phyloP scores from a whole-genome alignment of 108 stramenopile species.

The Skeletonema tropicum region DNA sequence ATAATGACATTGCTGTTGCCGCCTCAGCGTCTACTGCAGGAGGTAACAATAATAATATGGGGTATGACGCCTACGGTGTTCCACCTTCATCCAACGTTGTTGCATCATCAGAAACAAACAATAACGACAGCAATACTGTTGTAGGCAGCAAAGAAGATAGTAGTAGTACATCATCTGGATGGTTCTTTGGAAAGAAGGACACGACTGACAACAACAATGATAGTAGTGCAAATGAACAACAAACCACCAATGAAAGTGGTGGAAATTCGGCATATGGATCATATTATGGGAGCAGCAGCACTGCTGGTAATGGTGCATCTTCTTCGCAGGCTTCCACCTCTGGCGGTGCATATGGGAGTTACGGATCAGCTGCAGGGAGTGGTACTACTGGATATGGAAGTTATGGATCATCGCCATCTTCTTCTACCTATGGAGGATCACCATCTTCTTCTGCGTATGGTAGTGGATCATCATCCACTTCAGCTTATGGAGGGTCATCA shows the following conservation, averaged over 20 bases:
- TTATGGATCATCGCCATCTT: not conserved
- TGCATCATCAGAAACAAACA: not conserved
- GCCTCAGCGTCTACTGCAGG: not conserved
- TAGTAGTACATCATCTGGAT: not conserved
- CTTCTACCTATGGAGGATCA: not conserved
- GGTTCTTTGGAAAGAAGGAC: not conserved
- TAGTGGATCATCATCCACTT: too few species aligned
- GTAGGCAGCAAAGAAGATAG: not conserved
- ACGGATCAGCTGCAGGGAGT: not conserved
- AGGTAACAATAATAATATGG: not conserved
- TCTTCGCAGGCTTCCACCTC: not conserved
- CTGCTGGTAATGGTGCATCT: too few species aligned
- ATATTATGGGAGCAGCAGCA: not conserved
- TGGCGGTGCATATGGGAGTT: not conserved
- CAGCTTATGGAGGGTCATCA: not conserved
- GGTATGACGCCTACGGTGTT: not conserved
- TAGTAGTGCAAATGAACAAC: not conserved
- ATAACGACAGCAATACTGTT: too few species aligned
- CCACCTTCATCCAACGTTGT: not conserved
- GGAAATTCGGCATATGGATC: not conserved
- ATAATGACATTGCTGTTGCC: too few species aligned
- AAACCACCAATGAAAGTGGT: not conserved
- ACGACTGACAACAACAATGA: not conserved
- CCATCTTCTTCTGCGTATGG: not conserved
- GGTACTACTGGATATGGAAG: not conserved